Evolutionary conservation across 2,329 filamentous ascomycete genomes (phyloP).

Genomic region (Epichloe festucae): DNA sequence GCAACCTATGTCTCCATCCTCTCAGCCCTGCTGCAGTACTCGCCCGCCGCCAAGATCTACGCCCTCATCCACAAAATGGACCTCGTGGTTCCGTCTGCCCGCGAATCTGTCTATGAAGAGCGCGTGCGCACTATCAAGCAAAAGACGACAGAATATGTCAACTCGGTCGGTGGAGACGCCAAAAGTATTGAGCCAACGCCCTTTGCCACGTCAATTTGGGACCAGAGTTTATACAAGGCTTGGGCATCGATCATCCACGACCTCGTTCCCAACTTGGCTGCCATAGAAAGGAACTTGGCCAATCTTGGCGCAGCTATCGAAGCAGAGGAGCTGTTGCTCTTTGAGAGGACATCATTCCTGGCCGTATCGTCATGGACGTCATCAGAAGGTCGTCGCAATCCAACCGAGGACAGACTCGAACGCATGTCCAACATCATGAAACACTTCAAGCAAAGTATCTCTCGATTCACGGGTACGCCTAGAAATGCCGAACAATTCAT

Average conservation of each 20-base stretch:
- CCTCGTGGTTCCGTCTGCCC: slow-evolving; percentile 67
- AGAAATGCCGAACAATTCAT: slow-evolving; percentile 71
- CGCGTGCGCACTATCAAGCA: slow-evolving; percentile 64
- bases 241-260: slow-evolving; percentile 98
- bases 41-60: slow-evolving; percentile 70
- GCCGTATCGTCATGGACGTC: slow-evolving; percentile 89
- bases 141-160: slow-evolving; percentile 49
- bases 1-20: slow-evolving; percentile 88
- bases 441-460: slow-evolving; percentile 82
- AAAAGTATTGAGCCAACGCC: slow-evolving; percentile 56
- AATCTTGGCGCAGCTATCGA: slow-evolving; percentile 76
- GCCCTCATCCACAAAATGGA: slow-evolving; percentile 99
- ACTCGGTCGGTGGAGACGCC: slow-evolving; percentile 20
- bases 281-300: slow-evolving; percentile 76
- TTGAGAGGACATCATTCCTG: slow-evolving; percentile 90
- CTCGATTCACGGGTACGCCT: slow-evolving; percentile 66
- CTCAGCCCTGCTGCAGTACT: slow-evolving; percentile 76
- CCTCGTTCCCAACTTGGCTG: slow-evolving; percentile 81
- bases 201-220: slow-evolving; percentile 96
- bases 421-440: slow-evolving; percentile 95
- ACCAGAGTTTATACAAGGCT: slow-evolving; percentile 93
- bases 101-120: slow-evolving; percentile 74
- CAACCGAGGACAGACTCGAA: slow-evolving; percentile 86
- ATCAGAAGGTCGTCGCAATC: slow-evolving; percentile 62
- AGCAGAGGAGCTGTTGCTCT: slow-evolving; percentile 86